Conservation (phyloP, 768 basidiomycete species). For the Mycena polygramma region DNA sequence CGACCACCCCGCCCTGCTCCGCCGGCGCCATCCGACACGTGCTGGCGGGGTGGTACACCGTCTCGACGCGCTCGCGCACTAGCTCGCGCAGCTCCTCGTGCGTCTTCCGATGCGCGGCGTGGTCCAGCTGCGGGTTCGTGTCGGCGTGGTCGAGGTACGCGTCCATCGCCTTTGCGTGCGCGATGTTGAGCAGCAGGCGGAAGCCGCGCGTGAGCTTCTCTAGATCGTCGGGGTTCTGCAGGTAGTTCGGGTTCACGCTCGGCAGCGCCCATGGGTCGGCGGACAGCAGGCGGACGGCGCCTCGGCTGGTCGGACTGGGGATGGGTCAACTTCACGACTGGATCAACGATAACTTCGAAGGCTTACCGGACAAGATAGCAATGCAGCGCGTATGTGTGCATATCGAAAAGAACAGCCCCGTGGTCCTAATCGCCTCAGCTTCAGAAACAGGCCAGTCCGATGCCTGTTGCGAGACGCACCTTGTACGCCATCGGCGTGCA, state of each 20-base stretch:
- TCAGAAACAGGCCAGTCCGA: not conserved
- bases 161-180: slow-evolving; percentile 55
- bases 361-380: slow-evolving; percentile 57
- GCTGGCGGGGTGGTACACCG: slow-evolving; percentile 62
- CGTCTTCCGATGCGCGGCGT: slow-evolving; percentile 50
- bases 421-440: slow-evolving; percentile 47
- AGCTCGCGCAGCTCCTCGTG: slow-evolving; percentile 58
- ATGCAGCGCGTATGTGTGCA: slow-evolving; percentile 57
- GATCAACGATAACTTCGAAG: not conserved
- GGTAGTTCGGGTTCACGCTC: slow-evolving; percentile 60
- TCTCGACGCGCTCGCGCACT: slow-evolving; percentile 57
- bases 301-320: slow-evolving; percentile 58
- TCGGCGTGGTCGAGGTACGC: slow-evolving; percentile 51
- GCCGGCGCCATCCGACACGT: slow-evolving; percentile 62
- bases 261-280: slow-evolving; percentile 59
- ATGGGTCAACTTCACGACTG: not conserved
- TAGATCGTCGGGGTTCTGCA: slow-evolving; percentile 56
- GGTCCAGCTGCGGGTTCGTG: slow-evolving; percentile 55
- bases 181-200: slow-evolving; percentile 53
- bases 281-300: slow-evolving; percentile 55
- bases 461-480: slow-evolving; percentile 38
- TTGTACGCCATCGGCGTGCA: slow-evolving; percentile 59
- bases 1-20: slow-evolving; percentile 50
- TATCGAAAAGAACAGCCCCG: slow-evolving; percentile 48
- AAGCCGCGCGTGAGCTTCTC: slow-evolving; percentile 58